Base-by-base conservation (phyloP, 495 filamentous ascomycete genomes). In the Penicillium cosmopolitanum region DNA sequence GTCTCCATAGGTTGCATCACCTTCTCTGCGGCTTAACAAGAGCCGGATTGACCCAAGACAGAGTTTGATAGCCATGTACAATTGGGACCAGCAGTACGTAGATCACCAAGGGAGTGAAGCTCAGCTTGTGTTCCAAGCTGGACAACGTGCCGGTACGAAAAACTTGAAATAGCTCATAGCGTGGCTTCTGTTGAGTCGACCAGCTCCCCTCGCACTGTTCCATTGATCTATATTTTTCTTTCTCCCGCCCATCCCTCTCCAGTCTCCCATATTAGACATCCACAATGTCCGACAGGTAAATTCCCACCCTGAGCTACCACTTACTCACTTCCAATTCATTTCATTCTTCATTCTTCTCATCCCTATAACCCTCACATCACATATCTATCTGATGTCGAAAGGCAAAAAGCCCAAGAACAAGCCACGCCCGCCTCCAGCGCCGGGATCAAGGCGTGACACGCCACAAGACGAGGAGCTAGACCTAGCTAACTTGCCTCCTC, bases 211-310 rank as follows among this genome's bases (percentile, higher is more conserved):
- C 50, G 25, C 18, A 48, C 50, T 34, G 46, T 48, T 48, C 57
- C 40, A 53, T 48, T 53, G 34, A 31, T 36, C 19, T 38, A 50
- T 16, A 34, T 47, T 52, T 47, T n/a, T 38, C 31, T 48, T 42
- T n/a, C 53, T 50, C 43, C 31, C 18, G 25, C 6, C 31, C 50
- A 54, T 21, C 16, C 42, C 7, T 44, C 21, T 50, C 33, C 50
- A 36, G 47, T 50, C 36, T 51, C 44, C 48, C 33, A 15, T 34
- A 25, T 9, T 48, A 48, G 46, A 11, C 21, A 48, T 28, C 46
- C 50, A 62, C 55, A 35, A 62, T 62, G 60, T 50, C 51, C 21
- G 54, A 52, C 55, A 62, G 60, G 60, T 62, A 62, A 48, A 48
- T 48, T 53, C 28, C 31, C 28, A 34, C 50, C n/a, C 16, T 4